phyloP scores from a whole-genome alignment of 257 asterid species.

The Apocynum venetum region DNA sequence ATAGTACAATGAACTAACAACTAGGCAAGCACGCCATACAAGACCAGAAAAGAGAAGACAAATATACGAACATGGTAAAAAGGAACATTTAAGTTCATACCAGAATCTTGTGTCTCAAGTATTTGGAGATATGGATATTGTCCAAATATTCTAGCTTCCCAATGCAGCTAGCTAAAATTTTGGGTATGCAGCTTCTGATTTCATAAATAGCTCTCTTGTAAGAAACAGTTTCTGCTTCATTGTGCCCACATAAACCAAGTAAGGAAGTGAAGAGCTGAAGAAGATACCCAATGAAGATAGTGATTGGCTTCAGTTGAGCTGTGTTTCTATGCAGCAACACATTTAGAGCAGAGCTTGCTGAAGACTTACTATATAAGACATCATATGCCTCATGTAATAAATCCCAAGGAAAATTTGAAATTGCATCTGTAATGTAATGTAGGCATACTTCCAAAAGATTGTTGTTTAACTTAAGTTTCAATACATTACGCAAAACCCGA shows the following conservation, averaged over 20 bases:
- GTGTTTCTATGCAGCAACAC: conserved; percentile 15
- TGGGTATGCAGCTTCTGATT: conserved; percentile 49
- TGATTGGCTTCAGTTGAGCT: conserved; percentile 31
- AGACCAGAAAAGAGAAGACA: neutral
- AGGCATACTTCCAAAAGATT: conserved; percentile 40
- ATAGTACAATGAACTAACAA: neutral
- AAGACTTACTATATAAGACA: conserved; percentile 23
- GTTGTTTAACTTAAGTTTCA: conserved; percentile 44
- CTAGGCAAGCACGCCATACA: neutral
- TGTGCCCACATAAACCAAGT: conserved; percentile 29
- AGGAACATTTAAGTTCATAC: conserved; percentile 31
- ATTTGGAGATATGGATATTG: conserved; percentile 42
- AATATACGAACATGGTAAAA: neutral
- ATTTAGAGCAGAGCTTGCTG: conserved; percentile 23
- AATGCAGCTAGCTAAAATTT: conserved; percentile 50
- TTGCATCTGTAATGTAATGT: conserved; percentile 32
- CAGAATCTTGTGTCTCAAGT: conserved; percentile 79
- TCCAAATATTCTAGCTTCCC: conserved; percentile 28
- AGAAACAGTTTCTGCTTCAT: conserved; percentile 33
- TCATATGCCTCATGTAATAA: conserved; percentile 28
- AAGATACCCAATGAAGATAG: conserved; percentile 46
- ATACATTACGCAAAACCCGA: conserved; percentile 55
- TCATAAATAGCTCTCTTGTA: conserved; percentile 26
- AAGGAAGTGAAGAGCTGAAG: conserved; percentile 68
- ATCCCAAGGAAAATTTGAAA: conserved; percentile 53